Conservation (phyloP, 2,329 filamentous ascomycete species). For the Trichoderma sp. region DNA sequence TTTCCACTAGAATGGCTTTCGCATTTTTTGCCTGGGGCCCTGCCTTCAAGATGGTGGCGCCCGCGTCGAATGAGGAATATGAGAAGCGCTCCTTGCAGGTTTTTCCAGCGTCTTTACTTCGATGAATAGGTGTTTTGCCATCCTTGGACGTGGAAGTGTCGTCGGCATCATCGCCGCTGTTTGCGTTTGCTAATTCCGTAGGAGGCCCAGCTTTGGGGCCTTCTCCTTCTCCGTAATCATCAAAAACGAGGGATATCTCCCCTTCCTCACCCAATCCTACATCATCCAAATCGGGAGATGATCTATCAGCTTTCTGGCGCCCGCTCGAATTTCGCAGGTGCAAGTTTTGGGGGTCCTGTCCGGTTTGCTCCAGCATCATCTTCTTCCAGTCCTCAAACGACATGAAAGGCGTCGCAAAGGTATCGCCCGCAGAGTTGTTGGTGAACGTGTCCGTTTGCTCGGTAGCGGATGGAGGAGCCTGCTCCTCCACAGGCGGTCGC, state of each 20-base stretch:
- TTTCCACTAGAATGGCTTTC: conserved; percentile 87
- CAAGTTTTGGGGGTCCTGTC: conserved; percentile 70
- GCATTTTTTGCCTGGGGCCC: conserved; percentile 84
- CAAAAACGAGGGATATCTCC: conserved; percentile 70
- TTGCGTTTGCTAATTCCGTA: background rate
- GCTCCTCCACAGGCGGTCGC: background rate
- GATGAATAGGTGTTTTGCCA: conserved; percentile 56
- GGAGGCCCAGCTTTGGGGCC: conserved; percentile 12
- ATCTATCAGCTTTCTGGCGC: conserved; percentile 47
- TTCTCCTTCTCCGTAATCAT: conserved; percentile 36
- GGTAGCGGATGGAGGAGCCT: background rate
- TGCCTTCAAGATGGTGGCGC: conserved; percentile 88
- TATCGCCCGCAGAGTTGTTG: conserved; percentile 22
- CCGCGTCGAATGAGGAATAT: conserved; percentile 95
- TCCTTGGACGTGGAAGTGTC: conserved; percentile 51
- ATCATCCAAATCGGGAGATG: conserved; percentile 65
- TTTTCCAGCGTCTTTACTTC: conserved; percentile 91
- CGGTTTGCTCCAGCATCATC: conserved; percentile 82
- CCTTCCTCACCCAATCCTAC: conserved; percentile 83
- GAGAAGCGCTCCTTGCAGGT: conserved; percentile 98
- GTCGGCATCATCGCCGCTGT: conserved; percentile 29
- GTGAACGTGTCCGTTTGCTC: background rate
- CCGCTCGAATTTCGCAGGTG: conserved; percentile 61
- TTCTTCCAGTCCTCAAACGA: conserved; percentile 99
- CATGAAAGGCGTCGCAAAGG: conserved; percentile 63